Conservation (phyloP, 306 rosid species). For the Sphenostylis stenocarpa region DNA sequence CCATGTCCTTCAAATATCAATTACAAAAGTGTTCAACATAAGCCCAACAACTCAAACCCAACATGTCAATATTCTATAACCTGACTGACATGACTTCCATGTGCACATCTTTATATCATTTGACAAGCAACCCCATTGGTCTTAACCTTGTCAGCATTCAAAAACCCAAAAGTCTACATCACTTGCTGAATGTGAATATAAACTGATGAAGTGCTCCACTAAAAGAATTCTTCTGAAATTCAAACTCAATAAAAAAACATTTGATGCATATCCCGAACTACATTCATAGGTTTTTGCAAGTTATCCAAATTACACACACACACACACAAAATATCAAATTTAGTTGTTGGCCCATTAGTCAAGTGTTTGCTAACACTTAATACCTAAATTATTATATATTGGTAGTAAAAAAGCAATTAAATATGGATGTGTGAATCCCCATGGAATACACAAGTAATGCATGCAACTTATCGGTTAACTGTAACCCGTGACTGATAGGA, state of each 20-base stretch:
- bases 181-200: neutral
- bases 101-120: neutral
- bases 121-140: neutral
- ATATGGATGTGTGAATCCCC: too few relatives aligned
- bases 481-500: conserved; percentile 75
- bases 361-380: too few relatives aligned
- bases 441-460: too few relatives aligned
- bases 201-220: neutral
- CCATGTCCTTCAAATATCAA: neutral
- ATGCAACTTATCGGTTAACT: too few relatives aligned
- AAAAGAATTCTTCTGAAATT: neutral
- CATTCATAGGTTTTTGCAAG: too few relatives aligned
- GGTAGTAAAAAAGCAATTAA: too few relatives aligned
- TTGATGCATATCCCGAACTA: neutral
- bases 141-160: neutral
- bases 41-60: neutral
- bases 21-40: neutral
- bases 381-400: too few relatives aligned
- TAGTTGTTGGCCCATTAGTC: too few relatives aligned
- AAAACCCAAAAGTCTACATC: neutral
- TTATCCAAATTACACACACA: too few relatives aligned
- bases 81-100: neutral
- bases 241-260: neutral
- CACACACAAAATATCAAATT: too few relatives aligned
- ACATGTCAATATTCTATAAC: neutral